Evolutionary conservation across 495 filamentous ascomycete species (phyloP).

Genomic region (Xylaria grammica): DNA sequence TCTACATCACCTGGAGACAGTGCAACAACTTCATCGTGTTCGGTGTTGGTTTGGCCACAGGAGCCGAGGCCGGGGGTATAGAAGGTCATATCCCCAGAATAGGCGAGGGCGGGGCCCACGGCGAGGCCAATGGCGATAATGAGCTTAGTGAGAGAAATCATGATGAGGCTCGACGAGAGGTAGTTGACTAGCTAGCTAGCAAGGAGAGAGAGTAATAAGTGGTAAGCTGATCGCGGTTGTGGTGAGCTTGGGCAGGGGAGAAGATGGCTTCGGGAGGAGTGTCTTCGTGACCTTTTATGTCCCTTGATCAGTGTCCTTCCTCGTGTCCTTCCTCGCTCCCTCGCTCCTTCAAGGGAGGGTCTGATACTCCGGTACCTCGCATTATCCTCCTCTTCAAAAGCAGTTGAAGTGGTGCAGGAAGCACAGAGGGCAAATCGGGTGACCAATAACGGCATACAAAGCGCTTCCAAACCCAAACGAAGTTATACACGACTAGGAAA

Average conservation of each 20-base stretch:
- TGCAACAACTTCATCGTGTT: slow-evolving; percentile 48
- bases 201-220: background rate
- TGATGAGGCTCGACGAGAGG: too few relatives aligned
- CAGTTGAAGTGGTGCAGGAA: background rate
- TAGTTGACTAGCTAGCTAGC: too few relatives aligned
- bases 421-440: background rate
- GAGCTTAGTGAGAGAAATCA: slow-evolving; percentile 21
- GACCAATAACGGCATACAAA: too few relatives aligned
- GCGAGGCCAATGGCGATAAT: slow-evolving; percentile 24
- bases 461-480: too few relatives aligned
- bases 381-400: background rate
- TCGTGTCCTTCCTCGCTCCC: too few relatives aligned
- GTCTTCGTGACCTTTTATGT: background rate
- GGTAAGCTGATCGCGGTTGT: background rate
- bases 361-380: background rate
- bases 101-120: slow-evolving; percentile 25
- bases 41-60: slow-evolving; percentile 47
- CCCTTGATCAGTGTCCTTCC: too few relatives aligned
- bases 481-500: too few relatives aligned
- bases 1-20: slow-evolving; percentile 40
- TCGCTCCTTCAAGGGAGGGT: too few relatives aligned
- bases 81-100: slow-evolving; percentile 52
- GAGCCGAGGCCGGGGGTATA: slow-evolving; percentile 49
- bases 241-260: background rate
- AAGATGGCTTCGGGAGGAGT: background rate